Base-by-base conservation (phyloP, 2,329 filamentous ascomycete species). In the Lasiodiplodia sp. region DNA sequence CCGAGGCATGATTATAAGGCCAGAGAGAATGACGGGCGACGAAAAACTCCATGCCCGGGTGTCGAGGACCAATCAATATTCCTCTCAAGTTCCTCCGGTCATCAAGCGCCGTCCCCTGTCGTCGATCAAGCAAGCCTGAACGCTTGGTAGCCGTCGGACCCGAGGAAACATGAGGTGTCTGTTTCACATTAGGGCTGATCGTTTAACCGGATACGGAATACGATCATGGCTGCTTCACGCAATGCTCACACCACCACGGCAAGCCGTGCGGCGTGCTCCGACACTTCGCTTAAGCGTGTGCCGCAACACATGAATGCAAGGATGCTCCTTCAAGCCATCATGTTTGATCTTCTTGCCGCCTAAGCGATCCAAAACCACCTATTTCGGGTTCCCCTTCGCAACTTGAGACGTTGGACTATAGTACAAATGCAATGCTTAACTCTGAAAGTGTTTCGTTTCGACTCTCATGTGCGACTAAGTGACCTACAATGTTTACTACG, bases 171-270 rank as follows among this genome's bases (percentile, higher is more conserved):
- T 49, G 23, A 18, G 57, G 57, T 49, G 23, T 28, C 21, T n/a
- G 57, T 62, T 62, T 62, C 57, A 62, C 14, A 16, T 62, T 31
- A 18, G 52, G 52, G 57, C 40, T 62, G 57, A 49, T 62, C 40
- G 37, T 49, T 34, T 62, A 62, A 31, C 40, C 57, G 23, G 28
- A 62, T 37, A 16, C 8, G 57, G 57, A 25, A 62, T n/a, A 28
- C 25, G 57, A 44, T 62, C 40, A 62, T 49, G 57, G 57, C 57
- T 62, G 18, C 57, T 62, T 62, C 57, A 62, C 40, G 25, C 57
- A 49, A 62, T 62, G 40, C 57, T 62, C 57, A 62, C 57, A 62
- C 57, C 57, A 62, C 57, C 57, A 62, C 40, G 57, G 40, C 57
- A 62, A 49, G 40, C 10, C 2, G 25, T 14, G 25, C 57, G 57